A percentile compares a stretch with the other conserved stretches of the same genome.
Evolutionary conservation across 1,139 yeast genomes (phyloP).

Genomic region (Yamadazyma spencermartinsiae): DNA sequence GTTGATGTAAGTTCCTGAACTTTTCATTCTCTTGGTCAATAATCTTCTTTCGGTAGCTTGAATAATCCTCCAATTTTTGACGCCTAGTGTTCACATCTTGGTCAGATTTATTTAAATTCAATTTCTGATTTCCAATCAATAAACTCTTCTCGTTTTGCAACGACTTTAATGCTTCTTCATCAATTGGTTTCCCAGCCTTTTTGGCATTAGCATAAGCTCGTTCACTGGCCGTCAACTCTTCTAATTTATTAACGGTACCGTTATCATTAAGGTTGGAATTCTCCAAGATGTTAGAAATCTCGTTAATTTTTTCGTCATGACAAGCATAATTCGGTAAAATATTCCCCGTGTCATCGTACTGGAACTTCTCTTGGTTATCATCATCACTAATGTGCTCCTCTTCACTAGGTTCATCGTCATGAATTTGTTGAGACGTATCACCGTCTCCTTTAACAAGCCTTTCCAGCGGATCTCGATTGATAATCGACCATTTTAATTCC

Average conservation of each 20-base stretch:
- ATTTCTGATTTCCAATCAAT: slow-evolving; percentile 44
- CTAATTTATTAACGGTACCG: slow-evolving; percentile 48
- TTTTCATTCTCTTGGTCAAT: slow-evolving; percentile 48
- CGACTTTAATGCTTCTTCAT: slow-evolving; percentile 40
- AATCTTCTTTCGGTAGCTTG: slow-evolving; percentile 50
- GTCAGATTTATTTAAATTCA: slow-evolving; percentile 41
- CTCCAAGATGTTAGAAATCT: slow-evolving; percentile 45
- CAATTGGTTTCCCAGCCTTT: slow-evolving; percentile 49
- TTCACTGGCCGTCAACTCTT: slow-evolving; percentile 59
- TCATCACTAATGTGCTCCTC: slow-evolving; percentile 70
- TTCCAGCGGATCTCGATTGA: slow-evolving; percentile 61
- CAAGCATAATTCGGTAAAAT: slow-evolving; percentile 61
- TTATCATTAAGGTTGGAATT: slow-evolving; percentile 43
- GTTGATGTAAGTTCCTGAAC: slow-evolving; percentile 5
- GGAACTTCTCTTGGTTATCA: slow-evolving; percentile 56
- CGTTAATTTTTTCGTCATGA: slow-evolving; percentile 46
- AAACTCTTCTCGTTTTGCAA: slow-evolving; percentile 43
- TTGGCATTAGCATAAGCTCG: slow-evolving; percentile 62
- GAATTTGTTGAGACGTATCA: slow-evolving; percentile 13
- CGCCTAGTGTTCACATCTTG: slow-evolving; percentile 49
- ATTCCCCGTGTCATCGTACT: slow-evolving; percentile 62
- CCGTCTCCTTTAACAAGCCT: slow-evolving; percentile 30
- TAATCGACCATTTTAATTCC: slow-evolving; percentile 50
- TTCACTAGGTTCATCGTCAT: slow-evolving; percentile 48
- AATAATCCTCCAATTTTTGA: slow-evolving; percentile 46